These are phyloP conservation scores for Eragrostis curvula DNA, from an alignment of 176 grass and related monocot genomes.

Conservation along the genomic window DNA sequence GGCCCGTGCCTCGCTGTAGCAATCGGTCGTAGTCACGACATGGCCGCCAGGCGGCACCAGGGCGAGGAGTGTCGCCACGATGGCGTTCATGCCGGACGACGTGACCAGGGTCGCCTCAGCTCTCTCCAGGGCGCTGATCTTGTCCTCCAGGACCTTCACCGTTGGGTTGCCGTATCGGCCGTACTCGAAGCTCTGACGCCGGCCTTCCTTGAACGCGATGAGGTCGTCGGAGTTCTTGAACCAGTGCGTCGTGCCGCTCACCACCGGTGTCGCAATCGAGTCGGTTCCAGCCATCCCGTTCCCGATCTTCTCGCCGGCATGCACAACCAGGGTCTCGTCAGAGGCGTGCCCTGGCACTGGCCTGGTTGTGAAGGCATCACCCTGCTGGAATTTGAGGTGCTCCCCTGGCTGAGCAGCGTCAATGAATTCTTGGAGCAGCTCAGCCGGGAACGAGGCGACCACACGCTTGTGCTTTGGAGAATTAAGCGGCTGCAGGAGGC, in stretches of 20 bases:
- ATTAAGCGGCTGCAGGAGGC: neutral
- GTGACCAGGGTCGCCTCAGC: conserved; percentile 77
- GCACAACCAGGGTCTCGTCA: conserved; percentile 78
- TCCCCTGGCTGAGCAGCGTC: too few relatives aligned
- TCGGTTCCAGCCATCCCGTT: conserved; percentile 41
- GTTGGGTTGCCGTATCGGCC: conserved; percentile 81
- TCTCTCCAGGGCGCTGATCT: conserved; percentile 81
- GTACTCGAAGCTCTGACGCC: conserved; percentile 76
- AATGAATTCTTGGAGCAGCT: neutral
- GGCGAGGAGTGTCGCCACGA: conserved; percentile 61
- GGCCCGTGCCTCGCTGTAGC: conserved; percentile 72
- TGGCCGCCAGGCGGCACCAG: conserved; percentile 74
- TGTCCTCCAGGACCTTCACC: conserved; percentile 68
- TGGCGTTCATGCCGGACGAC: conserved; percentile 86
- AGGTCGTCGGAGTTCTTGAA: conserved; percentile 70
- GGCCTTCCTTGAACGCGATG: conserved; percentile 81
- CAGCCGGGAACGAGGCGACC: neutral
- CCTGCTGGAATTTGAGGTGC: too few relatives aligned
- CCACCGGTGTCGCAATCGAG: conserved; percentile 67
- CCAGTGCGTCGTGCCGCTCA: conserved; percentile 80
- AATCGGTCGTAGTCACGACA: conserved; percentile 74
- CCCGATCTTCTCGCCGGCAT: conserved; percentile 77
- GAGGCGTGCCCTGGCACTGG: conserved; percentile 23
- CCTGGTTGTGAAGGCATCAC: too few relatives aligned
- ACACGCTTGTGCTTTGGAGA: conserved; percentile 18